A percentile compares a stretch with the other conserved stretches of the same genome.
Conservation (phyloP, 305 asterid species). For the Fraxinus dipetala region DNA sequence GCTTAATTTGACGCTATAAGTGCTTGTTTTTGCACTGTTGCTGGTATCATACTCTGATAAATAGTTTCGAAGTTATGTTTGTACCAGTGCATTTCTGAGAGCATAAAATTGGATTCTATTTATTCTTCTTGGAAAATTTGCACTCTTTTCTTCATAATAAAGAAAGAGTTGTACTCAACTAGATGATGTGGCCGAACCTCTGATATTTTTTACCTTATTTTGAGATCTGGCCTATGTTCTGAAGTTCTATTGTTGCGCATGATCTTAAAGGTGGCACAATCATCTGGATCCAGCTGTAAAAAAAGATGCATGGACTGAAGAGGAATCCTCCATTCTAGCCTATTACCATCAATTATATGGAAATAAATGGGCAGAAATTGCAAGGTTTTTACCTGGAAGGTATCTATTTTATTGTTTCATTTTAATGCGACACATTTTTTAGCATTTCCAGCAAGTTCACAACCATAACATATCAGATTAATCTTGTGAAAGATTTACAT, state of each 20-base stretch:
- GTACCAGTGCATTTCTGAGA: background rate
- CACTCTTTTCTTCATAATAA: background rate
- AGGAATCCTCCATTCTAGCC: slow-evolving; percentile 52
- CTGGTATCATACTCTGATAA: background rate
- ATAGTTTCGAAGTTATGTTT: background rate
- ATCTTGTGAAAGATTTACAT: background rate
- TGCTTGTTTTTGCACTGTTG: background rate
- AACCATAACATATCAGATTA: background rate
- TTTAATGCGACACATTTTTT: background rate
- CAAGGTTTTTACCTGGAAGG: slow-evolving; percentile 84
- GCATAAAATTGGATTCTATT: background rate
- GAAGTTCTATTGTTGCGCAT: slow-evolving; percentile 21
- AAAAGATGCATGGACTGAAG: slow-evolving; percentile 71
- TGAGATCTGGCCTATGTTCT: slow-evolving; percentile 3
- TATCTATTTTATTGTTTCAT: slow-evolving; percentile 29
- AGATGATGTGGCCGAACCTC: background rate
- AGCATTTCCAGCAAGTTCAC: slow-evolving; percentile 6
- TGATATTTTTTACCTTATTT: background rate
- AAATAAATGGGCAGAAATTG: slow-evolving; percentile 82
- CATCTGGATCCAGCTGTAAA: slow-evolving; percentile 74
- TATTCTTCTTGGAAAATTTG: background rate
- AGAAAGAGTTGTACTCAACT: background rate
- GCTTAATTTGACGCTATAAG: background rate
- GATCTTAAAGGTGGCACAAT: slow-evolving; percentile 69
- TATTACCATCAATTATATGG: slow-evolving; percentile 57